A percentile compares a stretch with the other conserved stretches of the same genome.
Conservation (phyloP, 176 grass and related monocot species). For the Stipa capillata region DNA sequence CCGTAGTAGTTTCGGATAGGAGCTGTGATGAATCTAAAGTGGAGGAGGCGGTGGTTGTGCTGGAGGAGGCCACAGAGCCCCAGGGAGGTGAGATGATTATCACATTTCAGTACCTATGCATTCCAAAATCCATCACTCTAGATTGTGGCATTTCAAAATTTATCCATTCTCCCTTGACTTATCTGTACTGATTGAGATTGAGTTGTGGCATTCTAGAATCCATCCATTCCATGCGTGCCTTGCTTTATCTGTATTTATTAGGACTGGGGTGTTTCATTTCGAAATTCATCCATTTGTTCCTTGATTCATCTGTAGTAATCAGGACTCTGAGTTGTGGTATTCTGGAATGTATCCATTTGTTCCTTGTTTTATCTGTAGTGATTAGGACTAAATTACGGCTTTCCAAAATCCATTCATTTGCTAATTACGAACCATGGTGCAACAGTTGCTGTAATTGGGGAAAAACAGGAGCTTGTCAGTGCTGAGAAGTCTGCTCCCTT, state of each 20-base stretch:
- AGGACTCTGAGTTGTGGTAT: no score
- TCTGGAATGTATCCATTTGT: not conserved
- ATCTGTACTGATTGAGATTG: not conserved
- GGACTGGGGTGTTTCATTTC: not conserved
- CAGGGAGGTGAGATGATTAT: conserved; percentile 26
- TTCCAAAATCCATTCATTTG: not conserved
- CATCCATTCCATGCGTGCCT: no score
- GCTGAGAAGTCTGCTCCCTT: conserved; percentile 13
- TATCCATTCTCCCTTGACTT: not conserved
- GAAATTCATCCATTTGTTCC: not conserved
- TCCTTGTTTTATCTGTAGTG: not conserved
- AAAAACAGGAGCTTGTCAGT: not conserved
- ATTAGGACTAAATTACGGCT: not conserved
- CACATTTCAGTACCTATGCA: not conserved
- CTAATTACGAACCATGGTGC: not conserved
- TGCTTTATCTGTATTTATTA: no score
- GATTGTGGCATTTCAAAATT: not conserved
- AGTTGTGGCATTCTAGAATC: not conserved
- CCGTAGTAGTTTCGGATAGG: not conserved
- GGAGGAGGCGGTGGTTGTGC: not conserved
- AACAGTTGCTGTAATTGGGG: not conserved
- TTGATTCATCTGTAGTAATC: not conserved
- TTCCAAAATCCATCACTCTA: not conserved
- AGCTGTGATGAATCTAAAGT: not conserved
- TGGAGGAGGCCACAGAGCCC: not conserved